Conservation (phyloP, 192 early-diverging fungal species). For the Lobosporangium transversale region DNA sequence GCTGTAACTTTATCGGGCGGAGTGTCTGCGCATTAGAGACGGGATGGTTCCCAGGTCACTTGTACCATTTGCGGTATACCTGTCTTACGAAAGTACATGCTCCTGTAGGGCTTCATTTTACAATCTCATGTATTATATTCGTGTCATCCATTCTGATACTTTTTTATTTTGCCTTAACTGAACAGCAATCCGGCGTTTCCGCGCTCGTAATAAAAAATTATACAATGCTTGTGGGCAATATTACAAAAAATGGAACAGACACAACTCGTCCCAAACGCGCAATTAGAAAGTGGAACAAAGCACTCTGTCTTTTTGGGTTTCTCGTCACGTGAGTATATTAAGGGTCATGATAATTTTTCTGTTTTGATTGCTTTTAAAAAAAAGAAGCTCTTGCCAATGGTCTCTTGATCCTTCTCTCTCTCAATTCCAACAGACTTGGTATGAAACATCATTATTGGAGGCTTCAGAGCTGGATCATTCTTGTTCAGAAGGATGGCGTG, state of each 20-base stretch:
- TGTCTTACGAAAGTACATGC: slow-evolving; percentile 32
- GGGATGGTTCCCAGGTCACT: slow-evolving; percentile 35
- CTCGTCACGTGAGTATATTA: background rate
- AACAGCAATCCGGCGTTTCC: no score
- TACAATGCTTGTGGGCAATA: no score
- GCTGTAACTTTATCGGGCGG: slow-evolving; percentile 26
- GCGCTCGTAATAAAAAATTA: no score
- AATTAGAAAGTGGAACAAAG: no score
- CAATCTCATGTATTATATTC: no score
- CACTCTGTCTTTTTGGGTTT: no score
- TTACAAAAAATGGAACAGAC: no score
- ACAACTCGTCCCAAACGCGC: no score
- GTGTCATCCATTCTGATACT: no score
- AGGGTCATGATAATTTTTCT: background rate
- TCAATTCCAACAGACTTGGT: slow-evolving; percentile 56
- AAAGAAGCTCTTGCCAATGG: no score
- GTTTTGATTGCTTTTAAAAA: no score
- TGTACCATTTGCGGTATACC: slow-evolving; percentile 40
- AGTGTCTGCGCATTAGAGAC: slow-evolving; percentile 33
- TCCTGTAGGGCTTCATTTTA: background rate
- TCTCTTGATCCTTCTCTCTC: slow-evolving; percentile 51
- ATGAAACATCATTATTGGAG: background rate
- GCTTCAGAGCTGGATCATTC: background rate
- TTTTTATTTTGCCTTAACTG: slow-evolving; percentile 1
- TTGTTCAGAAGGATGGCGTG: background rate